phyloP scores from a whole-genome alignment of 805 yeast genomes.

The Zygosaccharomyces pseudorouxii region DNA sequence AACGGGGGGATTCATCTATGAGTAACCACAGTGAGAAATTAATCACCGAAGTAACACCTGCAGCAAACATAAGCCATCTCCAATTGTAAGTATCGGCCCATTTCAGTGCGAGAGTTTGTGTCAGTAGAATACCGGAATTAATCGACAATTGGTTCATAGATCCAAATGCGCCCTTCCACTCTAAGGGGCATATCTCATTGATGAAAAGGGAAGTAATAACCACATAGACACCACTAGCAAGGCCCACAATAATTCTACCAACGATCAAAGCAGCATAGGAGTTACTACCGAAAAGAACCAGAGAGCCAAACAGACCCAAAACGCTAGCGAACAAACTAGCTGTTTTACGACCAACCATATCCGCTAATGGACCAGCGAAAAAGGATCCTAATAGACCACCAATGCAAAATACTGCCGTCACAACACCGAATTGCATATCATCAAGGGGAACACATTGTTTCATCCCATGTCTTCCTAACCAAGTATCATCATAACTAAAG shows the following conservation, averaged over 20 bases:
- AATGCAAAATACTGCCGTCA: conserved; percentile 74
- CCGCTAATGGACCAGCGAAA: conserved; percentile 67
- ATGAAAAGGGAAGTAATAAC: conserved; percentile 82
- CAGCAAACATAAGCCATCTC: conserved; percentile 67
- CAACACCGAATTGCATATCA: conserved; percentile 59
- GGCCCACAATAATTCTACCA: conserved; percentile 77
- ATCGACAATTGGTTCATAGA: conserved; percentile 85
- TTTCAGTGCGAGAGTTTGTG: conserved; percentile 67
- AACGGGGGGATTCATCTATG: conserved; percentile 76
- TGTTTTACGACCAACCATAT: conserved; percentile 55
- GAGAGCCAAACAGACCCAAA: conserved; percentile 50
- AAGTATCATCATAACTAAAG: conserved; percentile 24
- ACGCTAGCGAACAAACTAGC: conserved; percentile 50
- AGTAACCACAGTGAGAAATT: conserved; percentile 43
- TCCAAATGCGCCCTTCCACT: conserved; percentile 72
- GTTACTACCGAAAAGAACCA: conserved; percentile 50
- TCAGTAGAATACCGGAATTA: conserved; percentile 75
- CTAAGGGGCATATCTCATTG: conserved; percentile 71
- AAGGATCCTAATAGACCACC: conserved; percentile 81
- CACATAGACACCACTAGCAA: conserved; percentile 83
- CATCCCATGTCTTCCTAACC: conserved; percentile 43
- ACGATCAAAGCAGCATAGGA: conserved; percentile 42
- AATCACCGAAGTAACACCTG: conserved; percentile 48
- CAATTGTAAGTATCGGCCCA: conserved; percentile 66
- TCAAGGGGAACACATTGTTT: conserved; percentile 56